These are phyloP conservation scores for Escallonia herrerae DNA, from an alignment of 129 eudicot genomes.

Conservation along the genomic window DNA sequence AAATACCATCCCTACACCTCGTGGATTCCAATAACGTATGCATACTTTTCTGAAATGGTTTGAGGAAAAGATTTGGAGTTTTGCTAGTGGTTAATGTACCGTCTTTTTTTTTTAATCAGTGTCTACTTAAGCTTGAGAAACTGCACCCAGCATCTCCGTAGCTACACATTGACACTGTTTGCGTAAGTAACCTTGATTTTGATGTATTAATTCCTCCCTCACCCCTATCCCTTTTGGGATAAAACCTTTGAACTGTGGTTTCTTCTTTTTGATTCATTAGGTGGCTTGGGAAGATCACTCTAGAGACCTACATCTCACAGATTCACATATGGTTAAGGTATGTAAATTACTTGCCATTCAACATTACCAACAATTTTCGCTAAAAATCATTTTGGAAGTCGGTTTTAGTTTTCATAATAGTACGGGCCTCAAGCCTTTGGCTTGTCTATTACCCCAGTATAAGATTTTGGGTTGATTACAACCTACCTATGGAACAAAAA, in stretches of 20 bases:
- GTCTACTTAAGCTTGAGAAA: constrained; percentile 78
- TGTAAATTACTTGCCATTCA: neutral
- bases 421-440: no score
- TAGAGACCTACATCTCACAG: constrained; percentile 92
- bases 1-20: constrained; percentile 93
- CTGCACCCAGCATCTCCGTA: constrained; percentile 62
- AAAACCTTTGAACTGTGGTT: neutral
- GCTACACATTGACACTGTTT: constrained; percentile 63
- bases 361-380: no score
- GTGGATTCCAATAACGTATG: constrained; percentile 95
- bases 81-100: constrained; percentile 2
- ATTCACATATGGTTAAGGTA: constrained; percentile 95
- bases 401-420: no score
- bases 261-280: constrained; percentile 22
- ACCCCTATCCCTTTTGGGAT: neutral
- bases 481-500: no score
- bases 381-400: no score
- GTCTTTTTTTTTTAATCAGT: constrained; percentile 28
- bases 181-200: constrained; percentile 52
- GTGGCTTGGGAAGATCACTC: constrained; percentile 89
- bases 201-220: neutral
- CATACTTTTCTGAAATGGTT: neutral
- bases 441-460: no score
- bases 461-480: no score
- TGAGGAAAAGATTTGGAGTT: neutral